Evolutionary conservation across 768 basidiomycete genomes (phyloP).

Genomic region (Pleurotus salmoneostramineus): DNA sequence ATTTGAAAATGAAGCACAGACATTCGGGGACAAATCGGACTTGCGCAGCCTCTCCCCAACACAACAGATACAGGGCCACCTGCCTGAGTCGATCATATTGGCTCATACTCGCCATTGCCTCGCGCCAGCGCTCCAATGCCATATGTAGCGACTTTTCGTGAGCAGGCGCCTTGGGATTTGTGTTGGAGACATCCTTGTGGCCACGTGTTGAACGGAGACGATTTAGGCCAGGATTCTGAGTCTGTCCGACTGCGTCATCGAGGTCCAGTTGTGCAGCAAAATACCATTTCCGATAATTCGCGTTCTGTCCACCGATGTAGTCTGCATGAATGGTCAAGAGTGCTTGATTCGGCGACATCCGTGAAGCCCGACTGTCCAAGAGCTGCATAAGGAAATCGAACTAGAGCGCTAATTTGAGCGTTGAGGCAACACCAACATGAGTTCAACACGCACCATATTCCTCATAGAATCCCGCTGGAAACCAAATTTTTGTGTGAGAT

Average conservation of each 20-base stretch:
- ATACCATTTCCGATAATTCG: slow-evolving; percentile 99
- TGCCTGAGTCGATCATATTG: slow-evolving; percentile 97
- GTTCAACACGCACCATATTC: slow-evolving; percentile 67
- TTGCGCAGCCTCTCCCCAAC: slow-evolving; percentile 98
- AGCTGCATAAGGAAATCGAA: slow-evolving; percentile 99
- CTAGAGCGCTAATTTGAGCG: slow-evolving; percentile 30
- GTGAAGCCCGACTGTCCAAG: slow-evolving; percentile 92
- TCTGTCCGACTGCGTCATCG: slow-evolving; percentile 92
- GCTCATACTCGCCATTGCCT: slow-evolving; percentile 98
- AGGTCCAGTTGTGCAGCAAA: slow-evolving; percentile 98
- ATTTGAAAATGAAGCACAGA: slow-evolving; percentile 99
- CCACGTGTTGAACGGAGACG: slow-evolving; percentile 71
- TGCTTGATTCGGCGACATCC: slow-evolving; percentile 96
- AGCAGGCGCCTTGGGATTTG: slow-evolving; percentile 41
- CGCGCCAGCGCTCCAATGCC: slow-evolving; percentile 90
- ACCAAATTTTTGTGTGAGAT: slow-evolving; percentile 97
- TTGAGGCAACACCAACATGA: slow-evolving; percentile 6
- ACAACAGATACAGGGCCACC: slow-evolving; percentile 90
- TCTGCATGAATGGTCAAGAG: slow-evolving; percentile 95
- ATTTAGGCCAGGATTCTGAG: slow-evolving; percentile 86
- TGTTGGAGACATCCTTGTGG: slow-evolving; percentile 1
- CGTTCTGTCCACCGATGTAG: slow-evolving; percentile 97
- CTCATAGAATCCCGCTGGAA: slow-evolving; percentile 95
- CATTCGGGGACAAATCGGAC: slow-evolving; percentile 96
- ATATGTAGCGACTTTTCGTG: slow-evolving; percentile 68